These are phyloP conservation scores for Hypoxylon sp. DNA, from an alignment of 2,329 filamentous ascomycete species.

Conservation along the genomic window DNA sequence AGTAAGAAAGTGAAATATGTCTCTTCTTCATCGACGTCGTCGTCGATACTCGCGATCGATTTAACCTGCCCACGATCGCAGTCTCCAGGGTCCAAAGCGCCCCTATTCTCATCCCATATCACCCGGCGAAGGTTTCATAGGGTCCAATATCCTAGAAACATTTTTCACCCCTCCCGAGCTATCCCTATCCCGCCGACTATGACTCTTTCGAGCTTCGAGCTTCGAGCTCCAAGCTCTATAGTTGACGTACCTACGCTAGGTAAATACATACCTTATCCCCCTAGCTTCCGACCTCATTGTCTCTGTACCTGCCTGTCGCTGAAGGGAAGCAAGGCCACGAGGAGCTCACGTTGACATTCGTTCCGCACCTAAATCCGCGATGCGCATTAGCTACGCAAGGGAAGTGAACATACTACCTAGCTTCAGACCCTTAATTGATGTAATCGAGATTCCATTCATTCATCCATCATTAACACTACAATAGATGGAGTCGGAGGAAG, in stretches of 20 bases:
- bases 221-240: no score
- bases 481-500: not conserved
- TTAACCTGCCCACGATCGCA: slow-evolving; percentile 4
- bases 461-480: not conserved
- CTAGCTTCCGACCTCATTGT: not conserved
- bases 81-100: not conserved
- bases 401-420: not conserved
- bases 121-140: slow-evolving; percentile 13
- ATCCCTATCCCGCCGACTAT: not conserved
- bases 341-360: slow-evolving; percentile 8
- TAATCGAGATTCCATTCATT: not conserved
- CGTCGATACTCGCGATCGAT: slow-evolving; percentile 12
- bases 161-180: not conserved
- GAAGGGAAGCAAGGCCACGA: slow-evolving; percentile 3
- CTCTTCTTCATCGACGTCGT: slow-evolving; percentile 1
- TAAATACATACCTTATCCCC: not conserved
- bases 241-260: not conserved
- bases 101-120: not conserved
- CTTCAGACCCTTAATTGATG: not conserved
- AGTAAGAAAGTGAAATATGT: not conserved
- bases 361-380: not conserved
- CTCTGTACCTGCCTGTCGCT: not conserved
- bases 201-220: not conserved
- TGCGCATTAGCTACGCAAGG: not conserved
- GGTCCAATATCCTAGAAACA: slow-evolving; percentile 9